A percentile compares a stretch with the other conserved stretches of the same genome.
phyloP scores from a whole-genome alignment of 768 basidiomycete genomes.

The Mycena pura region DNA sequence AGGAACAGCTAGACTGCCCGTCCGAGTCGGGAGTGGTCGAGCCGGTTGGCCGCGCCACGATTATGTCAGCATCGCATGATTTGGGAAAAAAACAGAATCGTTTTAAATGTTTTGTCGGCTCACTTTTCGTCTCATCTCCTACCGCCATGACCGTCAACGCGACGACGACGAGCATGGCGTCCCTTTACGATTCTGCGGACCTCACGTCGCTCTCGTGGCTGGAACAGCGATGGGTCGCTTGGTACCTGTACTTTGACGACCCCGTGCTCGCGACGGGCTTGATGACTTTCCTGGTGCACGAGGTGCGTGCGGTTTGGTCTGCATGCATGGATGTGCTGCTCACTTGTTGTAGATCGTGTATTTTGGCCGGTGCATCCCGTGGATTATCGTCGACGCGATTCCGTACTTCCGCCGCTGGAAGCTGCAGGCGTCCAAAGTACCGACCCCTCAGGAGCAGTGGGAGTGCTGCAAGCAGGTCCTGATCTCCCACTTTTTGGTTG shows the following conservation, averaged over 20 bases:
- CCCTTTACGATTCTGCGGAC: slow-evolving; percentile 54
- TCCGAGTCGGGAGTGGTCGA: no score
- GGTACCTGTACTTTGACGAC: slow-evolving; percentile 88
- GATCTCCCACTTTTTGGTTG: slow-evolving; percentile 94
- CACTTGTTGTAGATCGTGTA: slow-evolving; percentile 75
- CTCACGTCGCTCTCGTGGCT: slow-evolving; percentile 67
- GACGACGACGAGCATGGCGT: slow-evolving; percentile 41
- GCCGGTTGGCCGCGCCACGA: no score
- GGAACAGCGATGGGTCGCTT: slow-evolving; percentile 83
- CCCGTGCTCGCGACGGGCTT: slow-evolving; percentile 93
- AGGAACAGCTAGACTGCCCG: no score
- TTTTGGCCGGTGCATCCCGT: slow-evolving; percentile 93
- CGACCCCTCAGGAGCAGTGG: slow-evolving; percentile 87
- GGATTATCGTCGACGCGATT: slow-evolving; percentile 94
- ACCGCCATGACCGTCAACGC: slow-evolving; percentile 53
- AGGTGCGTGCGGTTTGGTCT: slow-evolving; percentile 61
- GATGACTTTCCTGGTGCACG: slow-evolving; percentile 91
- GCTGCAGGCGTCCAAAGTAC: slow-evolving; percentile 86
- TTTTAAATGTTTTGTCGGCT: no score
- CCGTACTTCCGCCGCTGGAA: slow-evolving; percentile 96
- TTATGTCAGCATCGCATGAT: not conserved
- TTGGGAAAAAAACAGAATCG: not conserved
- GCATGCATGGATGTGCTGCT: not conserved
- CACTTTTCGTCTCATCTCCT: no score
- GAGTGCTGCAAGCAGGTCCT: slow-evolving; percentile 94